Conservation (phyloP, 768 basidiomycete species). For the Pisolithus sp. region DNA sequence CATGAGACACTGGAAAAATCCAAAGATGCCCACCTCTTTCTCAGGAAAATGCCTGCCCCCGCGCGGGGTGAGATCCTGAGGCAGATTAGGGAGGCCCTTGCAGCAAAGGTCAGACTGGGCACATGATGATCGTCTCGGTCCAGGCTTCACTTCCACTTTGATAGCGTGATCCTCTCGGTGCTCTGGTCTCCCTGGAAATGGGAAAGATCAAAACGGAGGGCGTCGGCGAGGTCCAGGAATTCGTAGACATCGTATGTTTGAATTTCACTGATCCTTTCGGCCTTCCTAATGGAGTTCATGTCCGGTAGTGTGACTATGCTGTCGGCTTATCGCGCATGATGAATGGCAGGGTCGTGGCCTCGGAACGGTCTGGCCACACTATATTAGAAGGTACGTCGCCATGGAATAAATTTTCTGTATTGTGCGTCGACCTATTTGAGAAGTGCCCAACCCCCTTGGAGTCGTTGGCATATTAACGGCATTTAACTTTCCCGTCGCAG, state of each 20-base stretch:
- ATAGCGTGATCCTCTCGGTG: slow-evolving; percentile 73
- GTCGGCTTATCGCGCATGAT: slow-evolving; percentile 91
- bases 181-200: slow-evolving; percentile 83
- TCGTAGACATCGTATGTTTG: slow-evolving; percentile 80
- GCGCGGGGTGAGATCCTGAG: slow-evolving; percentile 82
- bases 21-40: slow-evolving; percentile 62
- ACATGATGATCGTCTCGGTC: not conserved
- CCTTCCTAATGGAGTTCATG: slow-evolving; percentile 1
- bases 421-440: slow-evolving; percentile 9
- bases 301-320: slow-evolving; percentile 81
- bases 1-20: slow-evolving; percentile 61
- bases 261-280: not conserved
- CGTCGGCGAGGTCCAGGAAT: slow-evolving; percentile 90
- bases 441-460: slow-evolving; percentile 88
- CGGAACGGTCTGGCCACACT: slow-evolving; percentile 84
- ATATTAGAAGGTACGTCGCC: slow-evolving; percentile 70
- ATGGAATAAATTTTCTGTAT: slow-evolving; percentile 1
- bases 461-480: slow-evolving; percentile 75
- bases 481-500: slow-evolving; percentile 95
- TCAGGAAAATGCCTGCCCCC: slow-evolving; percentile 80
- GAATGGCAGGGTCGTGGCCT: slow-evolving; percentile 83
- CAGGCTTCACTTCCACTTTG: slow-evolving; percentile 7
- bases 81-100: slow-evolving; percentile 79
- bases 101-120: slow-evolving; percentile 52
- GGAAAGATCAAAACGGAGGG: slow-evolving; percentile 91